Evolutionary conservation across 306 rosid genomes (phyloP), one percentile per base, ranked within the genome.

Genomic region (Quercus suber): DNA sequence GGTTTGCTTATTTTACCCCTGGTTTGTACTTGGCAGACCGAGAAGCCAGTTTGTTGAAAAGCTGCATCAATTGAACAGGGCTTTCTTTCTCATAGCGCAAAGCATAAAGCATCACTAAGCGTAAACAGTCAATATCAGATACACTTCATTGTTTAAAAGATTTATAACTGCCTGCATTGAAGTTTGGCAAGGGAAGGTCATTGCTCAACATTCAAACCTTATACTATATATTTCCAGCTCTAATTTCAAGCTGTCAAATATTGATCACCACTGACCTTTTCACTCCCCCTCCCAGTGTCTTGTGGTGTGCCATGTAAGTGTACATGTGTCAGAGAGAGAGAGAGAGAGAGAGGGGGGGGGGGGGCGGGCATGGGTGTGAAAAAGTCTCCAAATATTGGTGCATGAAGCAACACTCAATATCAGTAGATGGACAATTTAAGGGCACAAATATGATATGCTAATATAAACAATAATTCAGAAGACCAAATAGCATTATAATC

Each of bases 81-180:
- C 96, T 94, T 60, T 94, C 97, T 86, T 94, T 94, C 86, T 94
- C 97, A 73, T 94, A 92, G 73, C 97, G 94, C 87, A 94, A 87
- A 75, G 98, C 96, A 79, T 94, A 94, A 77, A 94, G 61, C 97
- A 94, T 94, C 81, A 94, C 97, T 74, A 94, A 84, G 18, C 96
- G 97, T 72, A 94, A 78, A 37, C 88, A 87, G 75, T 92, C 96
- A 68, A 92, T 74, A 76, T 94, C 97, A 77, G 92, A 90, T 81
- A 92, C 35, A 78, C 88, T 92, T 92, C 97, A 82, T 94, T 73
- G 83, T 85, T 88, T 75, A 94, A 82, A 78, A 94, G 88, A 82
- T 88, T 89, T 61, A 88, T 89, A 79, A 92, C 97, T 63, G 94
- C 96, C 98, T 94, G 89, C 83, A 89, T 79, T 65, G 18, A 67